Conservation (phyloP, 2,329 filamentous ascomycete genomes). For the Myriosclerotinia duriaeana region DNA sequence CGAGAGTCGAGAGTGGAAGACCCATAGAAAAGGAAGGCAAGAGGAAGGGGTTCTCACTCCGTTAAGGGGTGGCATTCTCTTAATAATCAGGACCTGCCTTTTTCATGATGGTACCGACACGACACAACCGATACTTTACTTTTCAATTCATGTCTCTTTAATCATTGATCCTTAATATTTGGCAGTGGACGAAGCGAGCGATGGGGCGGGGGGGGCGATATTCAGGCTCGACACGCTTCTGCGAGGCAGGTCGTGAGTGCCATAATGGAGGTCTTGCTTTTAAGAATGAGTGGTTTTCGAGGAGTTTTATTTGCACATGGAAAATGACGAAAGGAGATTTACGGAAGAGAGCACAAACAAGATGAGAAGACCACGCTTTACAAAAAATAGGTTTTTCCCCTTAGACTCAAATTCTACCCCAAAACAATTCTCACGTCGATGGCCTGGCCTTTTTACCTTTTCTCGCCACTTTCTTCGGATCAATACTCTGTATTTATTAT, state of each 20-base stretch:
- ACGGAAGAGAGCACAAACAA: neutral
- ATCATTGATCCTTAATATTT: slow-evolving; percentile 27
- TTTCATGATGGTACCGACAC: slow-evolving; percentile 23
- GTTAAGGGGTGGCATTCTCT: slow-evolving; percentile 54
- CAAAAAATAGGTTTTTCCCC: slow-evolving; percentile 6
- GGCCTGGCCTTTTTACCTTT: neutral
- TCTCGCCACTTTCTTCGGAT: slow-evolving; percentile 12
- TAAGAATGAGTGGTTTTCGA: slow-evolving; percentile 20
- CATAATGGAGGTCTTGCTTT: slow-evolving; percentile 19
- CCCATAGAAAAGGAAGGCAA: slow-evolving; percentile 97
- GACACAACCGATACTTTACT: slow-evolving; percentile 19
- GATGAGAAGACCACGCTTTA: slow-evolving; percentile 9
- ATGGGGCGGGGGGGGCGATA: slow-evolving; percentile 12
- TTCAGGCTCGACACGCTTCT: slow-evolving; percentile 21
- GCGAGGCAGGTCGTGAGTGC: slow-evolving; percentile 19
- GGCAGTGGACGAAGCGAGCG: slow-evolving; percentile 14
- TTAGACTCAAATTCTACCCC: neutral
- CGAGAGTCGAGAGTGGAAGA: slow-evolving; percentile 88
- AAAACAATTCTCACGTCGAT: slow-evolving; percentile 9
- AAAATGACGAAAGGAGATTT: slow-evolving; percentile 5
- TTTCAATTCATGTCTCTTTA: slow-evolving; percentile 27
- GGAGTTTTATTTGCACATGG: slow-evolving; percentile 22
- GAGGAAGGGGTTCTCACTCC: slow-evolving; percentile 99
- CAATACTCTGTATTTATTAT: slow-evolving; percentile 26
- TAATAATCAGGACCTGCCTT: slow-evolving; percentile 15